These are phyloP conservation scores for Setaria italica DNA, from an alignment of 202 grass and related monocot genomes.

Conservation along the genomic window DNA sequence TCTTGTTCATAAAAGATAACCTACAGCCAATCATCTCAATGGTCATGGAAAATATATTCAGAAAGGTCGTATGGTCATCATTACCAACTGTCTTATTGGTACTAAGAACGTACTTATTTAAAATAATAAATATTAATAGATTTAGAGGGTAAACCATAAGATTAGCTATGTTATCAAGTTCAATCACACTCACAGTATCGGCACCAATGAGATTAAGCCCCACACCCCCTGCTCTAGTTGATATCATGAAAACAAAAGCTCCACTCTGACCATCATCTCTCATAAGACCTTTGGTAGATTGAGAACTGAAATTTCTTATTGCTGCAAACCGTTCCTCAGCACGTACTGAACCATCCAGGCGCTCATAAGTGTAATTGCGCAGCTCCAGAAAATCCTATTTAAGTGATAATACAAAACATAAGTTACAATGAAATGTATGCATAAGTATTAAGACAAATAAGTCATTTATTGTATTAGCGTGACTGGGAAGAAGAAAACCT, in stretches of 20 bases:
- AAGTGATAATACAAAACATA: constrained; percentile 37
- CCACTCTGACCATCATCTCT: constrained; percentile 61
- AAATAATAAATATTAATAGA: constrained; percentile 36
- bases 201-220: constrained; percentile 97
- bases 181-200: constrained; percentile 85
- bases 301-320: constrained; percentile 86
- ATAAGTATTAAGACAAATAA: constrained; percentile 36
- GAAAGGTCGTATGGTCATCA: constrained; percentile 23
- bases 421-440: constrained; percentile 16
- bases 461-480: constrained; percentile 10
- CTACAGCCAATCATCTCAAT: constrained; percentile 53
- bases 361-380: constrained; percentile 84
- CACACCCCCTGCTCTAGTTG: constrained; percentile 93
- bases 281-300: constrained; percentile 47
- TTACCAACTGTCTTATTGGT: constrained; percentile 11
- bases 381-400: constrained; percentile 93
- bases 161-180: constrained; percentile 39
- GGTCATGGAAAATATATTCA: constrained; percentile 20
- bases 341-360: constrained; percentile 93
- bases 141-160: constrained; percentile 22
- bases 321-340: constrained; percentile 94
- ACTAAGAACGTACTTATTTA: constrained; percentile 44
- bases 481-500: constrained; percentile 62
- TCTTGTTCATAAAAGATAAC: constrained; percentile 99
- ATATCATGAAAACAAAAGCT: constrained; percentile 98